Percentiles rank a stretch among this genome's conserved stretches.
Evolutionary conservation across 805 yeast genomes (phyloP).

Genomic region (Martiniozyma abietophila): DNA sequence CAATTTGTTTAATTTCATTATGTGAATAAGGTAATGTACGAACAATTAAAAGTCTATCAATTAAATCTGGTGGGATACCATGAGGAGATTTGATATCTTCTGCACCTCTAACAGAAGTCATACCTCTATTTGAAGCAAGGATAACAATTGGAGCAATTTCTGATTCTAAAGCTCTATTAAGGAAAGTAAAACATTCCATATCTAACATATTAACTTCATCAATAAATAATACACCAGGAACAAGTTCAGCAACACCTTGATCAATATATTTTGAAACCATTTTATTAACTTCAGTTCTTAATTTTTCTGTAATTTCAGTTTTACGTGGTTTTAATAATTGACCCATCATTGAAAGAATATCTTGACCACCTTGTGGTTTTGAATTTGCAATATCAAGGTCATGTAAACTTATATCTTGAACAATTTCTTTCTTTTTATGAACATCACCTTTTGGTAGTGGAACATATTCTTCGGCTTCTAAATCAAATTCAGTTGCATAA

Average conservation of each 20-base stretch:
- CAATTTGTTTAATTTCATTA: slow-evolving; percentile 79
- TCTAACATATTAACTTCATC: slow-evolving; percentile 99
- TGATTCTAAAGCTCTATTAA: slow-evolving; percentile 93
- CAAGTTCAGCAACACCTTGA: slow-evolving; percentile 96
- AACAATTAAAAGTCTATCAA: slow-evolving; percentile 89
- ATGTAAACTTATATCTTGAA: slow-evolving; percentile 95
- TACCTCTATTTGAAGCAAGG: slow-evolving; percentile 97
- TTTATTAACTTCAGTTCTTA: slow-evolving; percentile 91
- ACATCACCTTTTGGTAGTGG: slow-evolving; percentile 99
- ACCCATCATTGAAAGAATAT: slow-evolving; percentile 96
- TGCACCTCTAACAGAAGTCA: slow-evolving; percentile 89
- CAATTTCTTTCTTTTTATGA: slow-evolving; percentile 90
- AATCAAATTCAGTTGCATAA: slow-evolving; percentile 95
- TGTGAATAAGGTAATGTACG: slow-evolving; percentile 71
- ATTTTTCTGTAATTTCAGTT: slow-evolving; percentile 93
- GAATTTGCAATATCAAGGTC: slow-evolving; percentile 97
- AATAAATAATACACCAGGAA: slow-evolving; percentile 94
- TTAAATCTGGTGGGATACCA: slow-evolving; percentile 91
- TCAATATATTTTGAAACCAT: slow-evolving; percentile 98
- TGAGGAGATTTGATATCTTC: slow-evolving; percentile 83
- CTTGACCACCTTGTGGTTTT: slow-evolving; percentile 94
- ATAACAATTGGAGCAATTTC: slow-evolving; percentile 95
- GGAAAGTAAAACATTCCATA: slow-evolving; percentile 90
- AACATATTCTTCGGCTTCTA: slow-evolving; percentile 95
- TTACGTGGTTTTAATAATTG: slow-evolving; percentile 92